phyloP scores from a whole-genome alignment of 805 yeast genomes.

The Saccharomycopsis amapae region DNA sequence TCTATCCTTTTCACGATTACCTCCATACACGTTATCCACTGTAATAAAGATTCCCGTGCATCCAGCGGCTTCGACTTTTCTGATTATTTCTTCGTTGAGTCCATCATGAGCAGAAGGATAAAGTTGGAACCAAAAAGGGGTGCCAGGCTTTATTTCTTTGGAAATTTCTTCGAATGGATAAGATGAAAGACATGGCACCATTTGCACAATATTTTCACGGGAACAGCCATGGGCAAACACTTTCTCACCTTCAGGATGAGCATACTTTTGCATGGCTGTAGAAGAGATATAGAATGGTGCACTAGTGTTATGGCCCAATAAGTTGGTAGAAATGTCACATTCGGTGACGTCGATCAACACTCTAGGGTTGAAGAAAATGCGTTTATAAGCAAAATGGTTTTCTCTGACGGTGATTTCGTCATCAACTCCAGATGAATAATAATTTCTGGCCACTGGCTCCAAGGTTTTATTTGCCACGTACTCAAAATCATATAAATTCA shows the following conservation, averaged over 20 bases:
- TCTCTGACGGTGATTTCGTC: slow-evolving; percentile 41
- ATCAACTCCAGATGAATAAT: slow-evolving; percentile 42
- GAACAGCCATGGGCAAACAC: slow-evolving; percentile 37
- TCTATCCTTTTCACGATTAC: slow-evolving; percentile 46
- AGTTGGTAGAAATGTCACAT: slow-evolving; percentile 37
- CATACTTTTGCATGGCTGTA: slow-evolving; percentile 39
- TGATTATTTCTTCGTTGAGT: slow-evolving; percentile 28
- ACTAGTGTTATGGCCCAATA: slow-evolving; percentile 40
- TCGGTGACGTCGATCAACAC: slow-evolving; percentile 31
- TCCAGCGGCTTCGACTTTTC: slow-evolving; percentile 33
- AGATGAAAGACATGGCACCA: slow-evolving; percentile 40
- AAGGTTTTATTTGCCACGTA: slow-evolving; percentile 32
- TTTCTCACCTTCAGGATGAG: slow-evolving; percentile 39
- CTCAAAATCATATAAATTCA: slow-evolving; percentile 36
- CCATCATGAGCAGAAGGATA: slow-evolving; percentile 38
- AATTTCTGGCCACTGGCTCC: slow-evolving; percentile 34
- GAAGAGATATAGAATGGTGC: slow-evolving; percentile 45
- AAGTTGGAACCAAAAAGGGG: slow-evolving; percentile 42
- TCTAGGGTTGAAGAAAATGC: slow-evolving; percentile 41
- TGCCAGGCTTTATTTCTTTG: slow-evolving; percentile 29
- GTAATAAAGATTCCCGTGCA: slow-evolving; percentile 46
- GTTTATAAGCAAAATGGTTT: slow-evolving; percentile 36
- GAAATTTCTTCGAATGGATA: slow-evolving; percentile 37
- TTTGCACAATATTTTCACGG: slow-evolving; percentile 36
- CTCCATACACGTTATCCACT: slow-evolving; percentile 49